phyloP scores from a whole-genome alignment of 768 basidiomycete genomes.

The Suillus sp. region DNA sequence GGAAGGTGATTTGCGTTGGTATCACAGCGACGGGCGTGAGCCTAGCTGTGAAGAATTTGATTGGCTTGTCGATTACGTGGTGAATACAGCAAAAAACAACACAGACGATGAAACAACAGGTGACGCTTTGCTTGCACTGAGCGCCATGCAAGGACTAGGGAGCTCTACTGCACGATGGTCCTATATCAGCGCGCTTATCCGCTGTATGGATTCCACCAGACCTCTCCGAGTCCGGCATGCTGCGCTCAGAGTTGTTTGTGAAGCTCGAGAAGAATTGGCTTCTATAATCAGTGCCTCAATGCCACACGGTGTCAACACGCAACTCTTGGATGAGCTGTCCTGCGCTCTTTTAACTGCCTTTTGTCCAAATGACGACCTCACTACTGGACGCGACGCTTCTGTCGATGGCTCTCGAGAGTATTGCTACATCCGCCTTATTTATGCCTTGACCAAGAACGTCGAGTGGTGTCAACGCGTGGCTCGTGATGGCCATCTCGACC shows the following conservation, averaged over 20 bases:
- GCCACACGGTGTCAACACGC: neutral
- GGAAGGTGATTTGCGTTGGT: neutral
- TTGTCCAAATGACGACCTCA: neutral
- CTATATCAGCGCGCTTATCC: neutral
- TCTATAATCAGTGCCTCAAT: neutral
- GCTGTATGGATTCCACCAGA: neutral
- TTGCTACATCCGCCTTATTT: neutral
- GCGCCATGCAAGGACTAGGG: neutral
- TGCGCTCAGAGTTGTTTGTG: neutral
- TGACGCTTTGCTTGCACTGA: neutral
- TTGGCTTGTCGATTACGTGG: neutral
- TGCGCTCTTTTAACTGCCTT: neutral
- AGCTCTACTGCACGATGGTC: neutral
- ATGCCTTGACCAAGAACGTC: neutral
- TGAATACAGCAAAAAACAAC: accelerated
- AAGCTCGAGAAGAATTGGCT: neutral
- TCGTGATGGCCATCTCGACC: neutral
- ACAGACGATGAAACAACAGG: neutral
- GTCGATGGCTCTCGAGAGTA: neutral
- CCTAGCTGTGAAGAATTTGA: neutral
- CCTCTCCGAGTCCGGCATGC: neutral
- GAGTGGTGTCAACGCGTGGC: neutral
- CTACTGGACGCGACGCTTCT: neutral
- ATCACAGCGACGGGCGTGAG: neutral
- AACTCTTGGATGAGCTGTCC: neutral